Conservation (phyloP, 2,329 filamentous ascomycete genomes). For the Beauveria sp. region DNA sequence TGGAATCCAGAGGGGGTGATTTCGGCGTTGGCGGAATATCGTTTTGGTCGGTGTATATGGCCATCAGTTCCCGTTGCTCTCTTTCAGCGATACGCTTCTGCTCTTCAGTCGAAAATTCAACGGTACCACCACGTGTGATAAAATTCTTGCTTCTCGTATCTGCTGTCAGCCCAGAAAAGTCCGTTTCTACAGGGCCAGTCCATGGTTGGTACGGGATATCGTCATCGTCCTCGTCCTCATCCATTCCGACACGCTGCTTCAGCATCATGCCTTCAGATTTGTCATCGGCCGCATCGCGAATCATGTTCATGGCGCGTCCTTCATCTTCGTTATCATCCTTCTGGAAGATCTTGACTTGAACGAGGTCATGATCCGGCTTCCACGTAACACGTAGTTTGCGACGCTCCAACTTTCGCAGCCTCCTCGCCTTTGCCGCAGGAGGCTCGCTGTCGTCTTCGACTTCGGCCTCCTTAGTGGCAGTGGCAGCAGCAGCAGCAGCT, state of each 20-base stretch:
- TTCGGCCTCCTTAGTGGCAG: slow-evolving; percentile 39
- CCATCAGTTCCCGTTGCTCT: slow-evolving; percentile 54
- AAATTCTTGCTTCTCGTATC: slow-evolving; percentile 41
- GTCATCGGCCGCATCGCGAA: slow-evolving; percentile 65
- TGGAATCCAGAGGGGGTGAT: slow-evolving; percentile 37
- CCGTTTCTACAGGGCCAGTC: slow-evolving; percentile 38
- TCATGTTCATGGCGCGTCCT: slow-evolving; percentile 59
- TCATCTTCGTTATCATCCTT: slow-evolving; percentile 66
- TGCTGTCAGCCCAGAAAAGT: slow-evolving; percentile 40
- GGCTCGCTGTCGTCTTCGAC: slow-evolving; percentile 53
- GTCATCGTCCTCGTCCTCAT: slow-evolving; percentile 52
- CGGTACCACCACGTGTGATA: slow-evolving; percentile 45
- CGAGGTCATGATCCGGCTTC: slow-evolving; percentile 59
- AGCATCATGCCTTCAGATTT: slow-evolving; percentile 65
- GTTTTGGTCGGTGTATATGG: slow-evolving; percentile 44
- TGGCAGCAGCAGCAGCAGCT: slow-evolving; percentile 31
- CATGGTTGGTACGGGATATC: slow-evolving; percentile 47
- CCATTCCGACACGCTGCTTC: slow-evolving; percentile 42
- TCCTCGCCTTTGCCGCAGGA: slow-evolving; percentile 56
- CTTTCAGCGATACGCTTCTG: slow-evolving; percentile 48
- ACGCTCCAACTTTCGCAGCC: slow-evolving; percentile 64
- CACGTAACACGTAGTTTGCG: slow-evolving; percentile 64
- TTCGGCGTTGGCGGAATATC: slow-evolving; percentile 52
- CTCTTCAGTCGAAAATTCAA: slow-evolving; percentile 45
- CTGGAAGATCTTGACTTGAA: slow-evolving; percentile 60